Base-by-base conservation (phyloP, 495 filamentous ascomycete species). In the Trichoderma asperelloides region DNA sequence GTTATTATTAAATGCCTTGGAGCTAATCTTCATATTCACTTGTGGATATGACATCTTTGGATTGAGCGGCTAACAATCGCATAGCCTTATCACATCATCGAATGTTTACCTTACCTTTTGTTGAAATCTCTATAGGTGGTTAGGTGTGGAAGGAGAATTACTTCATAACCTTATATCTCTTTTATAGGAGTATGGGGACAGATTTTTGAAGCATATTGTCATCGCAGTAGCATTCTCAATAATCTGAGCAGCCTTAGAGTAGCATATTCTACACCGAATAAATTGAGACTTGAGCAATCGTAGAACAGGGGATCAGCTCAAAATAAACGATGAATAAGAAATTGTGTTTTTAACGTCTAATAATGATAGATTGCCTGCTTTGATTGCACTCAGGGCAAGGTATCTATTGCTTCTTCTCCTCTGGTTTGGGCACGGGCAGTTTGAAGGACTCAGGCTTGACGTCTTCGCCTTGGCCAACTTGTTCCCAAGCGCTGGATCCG, bases 351-450 rank as follows among this genome's bases (percentile, higher is more conserved):
- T 51, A 0, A 25, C 6, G 5, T 51, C 18, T 51, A 21, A 51
- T 21, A 51, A 51, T 11, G 18, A 51, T 51, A 37, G 16, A 9
- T n/a, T 51, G 47, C n/a, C n/a, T 51, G 47, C n/a, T 51, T 23
- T 9, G 23, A 51, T 3, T n/a, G 18, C 2, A 0, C 8, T 30
- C 27, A 2, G 28, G 25, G 55, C 11, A 30, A 60, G 0, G 23
- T 30, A 60, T 96, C 74, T 89, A 92, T 77, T 96, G 91, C 71
- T 88, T 86, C 80, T 91, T 91, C 71, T 89, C 87, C 80, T 98
- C 94, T 0, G 96, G 93, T 80, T 97, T 96, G 69, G 95, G 92
- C 33, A 89, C 96, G 15, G 96, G 94, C 66, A 98, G 81, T 81
- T 97, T 96, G 83, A 97, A 97, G 75, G 86, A 87, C 40, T 96